These are phyloP conservation scores for Sugiyamaella chiloensis DNA, from an alignment of 805 yeast genomes.

Conservation along the genomic window DNA sequence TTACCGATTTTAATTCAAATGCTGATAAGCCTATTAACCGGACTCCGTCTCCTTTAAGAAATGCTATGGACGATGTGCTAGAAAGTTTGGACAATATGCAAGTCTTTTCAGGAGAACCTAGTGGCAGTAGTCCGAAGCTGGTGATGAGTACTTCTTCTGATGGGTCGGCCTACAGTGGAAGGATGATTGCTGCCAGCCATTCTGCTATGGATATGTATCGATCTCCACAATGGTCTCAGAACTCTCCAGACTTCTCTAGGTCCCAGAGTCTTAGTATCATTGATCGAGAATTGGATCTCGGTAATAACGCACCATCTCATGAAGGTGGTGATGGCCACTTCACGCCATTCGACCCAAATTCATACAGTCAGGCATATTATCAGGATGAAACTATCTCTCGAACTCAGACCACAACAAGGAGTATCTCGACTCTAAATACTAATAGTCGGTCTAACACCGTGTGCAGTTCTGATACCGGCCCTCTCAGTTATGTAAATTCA, in stretches of 20 bases:
- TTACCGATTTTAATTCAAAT: neutral
- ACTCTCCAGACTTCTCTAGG: neutral
- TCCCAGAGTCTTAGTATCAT: neutral
- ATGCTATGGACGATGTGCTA: conserved; percentile 35
- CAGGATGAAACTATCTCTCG: neutral
- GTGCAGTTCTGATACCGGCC: conserved; percentile 32
- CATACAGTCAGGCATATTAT: conserved; percentile 13
- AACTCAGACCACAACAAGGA: conserved; percentile 5
- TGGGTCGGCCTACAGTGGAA: neutral
- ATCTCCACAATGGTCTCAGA: neutral
- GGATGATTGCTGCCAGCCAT: neutral
- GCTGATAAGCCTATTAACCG: conserved; percentile 18
- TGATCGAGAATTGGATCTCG: neutral
- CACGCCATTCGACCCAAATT: conserved; percentile 21
- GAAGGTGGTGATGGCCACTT: conserved; percentile 14
- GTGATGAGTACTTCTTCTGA: neutral
- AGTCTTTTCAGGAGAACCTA: conserved; percentile 18
- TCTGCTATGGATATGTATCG: neutral
- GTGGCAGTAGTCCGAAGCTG: conserved; percentile 3
- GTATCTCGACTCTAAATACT: conserved; percentile 20
- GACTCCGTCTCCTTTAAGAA: conserved; percentile 33
- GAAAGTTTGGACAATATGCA: conserved; percentile 30
- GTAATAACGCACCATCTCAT: conserved; percentile 2
- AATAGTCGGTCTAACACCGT: conserved; percentile 20
- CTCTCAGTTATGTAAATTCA: conserved; percentile 70